Percentiles rank a stretch among this genome's conserved stretches.
phyloP scores from a whole-genome alignment of 2,329 filamentous ascomycete genomes.

The Alternaria longipes region DNA sequence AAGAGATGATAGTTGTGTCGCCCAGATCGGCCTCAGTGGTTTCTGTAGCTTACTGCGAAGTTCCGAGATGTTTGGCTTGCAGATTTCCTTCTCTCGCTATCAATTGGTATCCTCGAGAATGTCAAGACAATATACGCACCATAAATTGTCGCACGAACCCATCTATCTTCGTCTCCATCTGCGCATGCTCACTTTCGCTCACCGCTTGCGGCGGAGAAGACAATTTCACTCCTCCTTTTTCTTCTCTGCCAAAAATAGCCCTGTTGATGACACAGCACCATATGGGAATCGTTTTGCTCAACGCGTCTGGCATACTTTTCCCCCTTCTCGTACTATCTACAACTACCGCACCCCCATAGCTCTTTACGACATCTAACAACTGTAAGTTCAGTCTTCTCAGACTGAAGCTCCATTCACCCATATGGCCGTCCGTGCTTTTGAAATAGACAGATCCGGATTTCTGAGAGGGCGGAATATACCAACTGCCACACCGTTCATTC shows the following conservation, averaged over 20 bases:
- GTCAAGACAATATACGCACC: constrained; percentile 38
- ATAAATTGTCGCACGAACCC: constrained; percentile 62
- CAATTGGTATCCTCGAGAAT: constrained; percentile 1
- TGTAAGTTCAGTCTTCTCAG: constrained; percentile 85
- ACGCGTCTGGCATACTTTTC: constrained; percentile 94
- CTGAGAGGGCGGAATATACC: constrained; percentile 77
- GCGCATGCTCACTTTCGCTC: constrained; percentile 77
- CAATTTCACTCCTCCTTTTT: constrained; percentile 54
- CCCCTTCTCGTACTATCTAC: constrained; percentile 93
- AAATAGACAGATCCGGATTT: constrained; percentile 88
- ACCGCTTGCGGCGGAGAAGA: constrained; percentile 77
- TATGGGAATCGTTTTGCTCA: constrained; percentile 92
- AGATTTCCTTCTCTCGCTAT: constrained; percentile 58
- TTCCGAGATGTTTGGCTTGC: constrained; percentile 64
- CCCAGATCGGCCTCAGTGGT: constrained; percentile 81
- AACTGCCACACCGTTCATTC: constrained; percentile 95
- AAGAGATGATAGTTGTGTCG: constrained; percentile 71
- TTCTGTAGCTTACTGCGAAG: constrained; percentile 69
- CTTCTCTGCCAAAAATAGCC: constrained; percentile 73
- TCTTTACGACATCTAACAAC: constrained; percentile 72
- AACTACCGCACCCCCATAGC: constrained; percentile 79
- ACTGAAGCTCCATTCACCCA: constrained; percentile 90
- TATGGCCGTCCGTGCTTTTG: constrained; percentile 97
- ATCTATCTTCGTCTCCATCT: constrained; percentile 74
- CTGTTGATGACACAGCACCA: constrained; percentile 91